Conservation (phyloP, 2,329 filamentous ascomycete species). For the Exophiala oligosperma region DNA sequence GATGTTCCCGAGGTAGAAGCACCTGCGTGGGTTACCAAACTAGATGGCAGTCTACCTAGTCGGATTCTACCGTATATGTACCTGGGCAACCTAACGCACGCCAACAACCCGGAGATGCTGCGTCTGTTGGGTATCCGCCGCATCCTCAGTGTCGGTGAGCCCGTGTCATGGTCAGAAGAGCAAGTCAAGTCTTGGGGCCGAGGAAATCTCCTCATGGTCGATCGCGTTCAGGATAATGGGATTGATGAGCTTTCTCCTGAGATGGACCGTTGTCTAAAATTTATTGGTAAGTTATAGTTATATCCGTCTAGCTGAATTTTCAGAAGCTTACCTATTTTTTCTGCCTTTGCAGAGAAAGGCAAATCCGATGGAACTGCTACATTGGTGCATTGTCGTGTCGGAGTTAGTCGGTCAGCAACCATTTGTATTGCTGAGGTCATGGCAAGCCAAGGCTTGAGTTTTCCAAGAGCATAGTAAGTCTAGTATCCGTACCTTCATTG, state of each 20-base stretch:
- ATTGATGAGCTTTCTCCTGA: conserved; percentile 88
- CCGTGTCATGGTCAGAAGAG: conserved; percentile 74
- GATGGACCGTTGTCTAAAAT: conserved; percentile 81
- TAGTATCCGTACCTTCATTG: too few species aligned
- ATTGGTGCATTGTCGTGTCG: conserved; percentile 92
- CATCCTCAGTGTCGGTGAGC: conserved; percentile 89
- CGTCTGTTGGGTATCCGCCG: conserved; percentile 78
- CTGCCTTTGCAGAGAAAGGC: conserved; percentile 65
- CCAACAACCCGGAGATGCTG: conserved; percentile 87
- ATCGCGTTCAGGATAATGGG: conserved; percentile 92
- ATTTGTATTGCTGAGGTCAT: conserved; percentile 99
- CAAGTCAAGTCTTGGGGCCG: conserved; percentile 70
- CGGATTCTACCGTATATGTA: conserved; percentile 93
- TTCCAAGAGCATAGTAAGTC: conserved; percentile 80
- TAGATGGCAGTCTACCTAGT: conserved; percentile 90
- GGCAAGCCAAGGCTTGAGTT: conserved; percentile 74
- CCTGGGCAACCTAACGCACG: conserved; percentile 86
- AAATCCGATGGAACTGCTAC: conserved; percentile 77
- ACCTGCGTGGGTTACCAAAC: conserved; percentile 76
- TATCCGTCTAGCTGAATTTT: not conserved
- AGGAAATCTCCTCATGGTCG: conserved; percentile 77
- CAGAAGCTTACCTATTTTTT: conserved; percentile 11
- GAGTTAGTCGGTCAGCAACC: conserved; percentile 90
- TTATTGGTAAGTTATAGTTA: conserved; percentile 71
- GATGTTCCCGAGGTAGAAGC: conserved; percentile 39